A percentile compares a stretch with the other conserved stretches of the same genome.
Evolutionary conservation across 306 rosid species (phyloP).

Genomic region (Phaseolus lunatus): DNA sequence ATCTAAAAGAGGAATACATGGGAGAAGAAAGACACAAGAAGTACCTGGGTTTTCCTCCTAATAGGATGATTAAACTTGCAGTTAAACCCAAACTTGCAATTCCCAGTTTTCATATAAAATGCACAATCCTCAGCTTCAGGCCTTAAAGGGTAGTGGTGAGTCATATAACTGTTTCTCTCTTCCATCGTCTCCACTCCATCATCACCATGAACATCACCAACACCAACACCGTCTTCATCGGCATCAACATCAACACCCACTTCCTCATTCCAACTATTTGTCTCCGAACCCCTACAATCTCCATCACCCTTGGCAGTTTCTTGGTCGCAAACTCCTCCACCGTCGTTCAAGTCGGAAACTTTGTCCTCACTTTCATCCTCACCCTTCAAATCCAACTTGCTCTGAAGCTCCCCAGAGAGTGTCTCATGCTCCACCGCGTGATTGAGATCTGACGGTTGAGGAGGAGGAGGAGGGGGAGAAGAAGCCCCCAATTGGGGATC

Average conservation of each 20-base stretch:
- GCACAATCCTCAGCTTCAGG: conserved; percentile 96
- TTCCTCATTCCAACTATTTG: conserved; percentile 50
- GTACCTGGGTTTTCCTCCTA: conserved; percentile 70
- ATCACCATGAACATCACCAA: conserved; percentile 5
- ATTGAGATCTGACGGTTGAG: conserved; percentile 54
- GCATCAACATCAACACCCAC: background rate
- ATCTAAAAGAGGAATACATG: background rate
- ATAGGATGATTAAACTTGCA: conserved; percentile 95
- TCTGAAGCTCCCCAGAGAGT: conserved; percentile 47
- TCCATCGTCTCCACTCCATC: conserved; percentile 42
- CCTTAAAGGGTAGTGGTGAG: conserved; percentile 72
- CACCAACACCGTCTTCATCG: conserved; percentile 6
- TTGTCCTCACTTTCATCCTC: conserved; percentile 42
- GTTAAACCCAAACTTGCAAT: conserved; percentile 84
- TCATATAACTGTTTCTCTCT: conserved; percentile 34
- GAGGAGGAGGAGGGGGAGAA: conserved; percentile 54
- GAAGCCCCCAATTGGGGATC: conserved; percentile 42
- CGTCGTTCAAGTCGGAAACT: conserved; percentile 40
- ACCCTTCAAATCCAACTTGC: conserved; percentile 55
- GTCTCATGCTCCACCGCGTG: conserved; percentile 35
- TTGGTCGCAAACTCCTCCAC: conserved; percentile 38
- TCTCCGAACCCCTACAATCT: conserved; percentile 50
- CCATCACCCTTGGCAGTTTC: conserved; percentile 47
- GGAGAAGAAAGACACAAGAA: background rate
- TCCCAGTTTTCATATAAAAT: conserved; percentile 82